Evolutionary conservation across 345 rosid species (phyloP), one percentile per base, ranked within the genome.

Genomic region (Eucalyptus marginata): DNA sequence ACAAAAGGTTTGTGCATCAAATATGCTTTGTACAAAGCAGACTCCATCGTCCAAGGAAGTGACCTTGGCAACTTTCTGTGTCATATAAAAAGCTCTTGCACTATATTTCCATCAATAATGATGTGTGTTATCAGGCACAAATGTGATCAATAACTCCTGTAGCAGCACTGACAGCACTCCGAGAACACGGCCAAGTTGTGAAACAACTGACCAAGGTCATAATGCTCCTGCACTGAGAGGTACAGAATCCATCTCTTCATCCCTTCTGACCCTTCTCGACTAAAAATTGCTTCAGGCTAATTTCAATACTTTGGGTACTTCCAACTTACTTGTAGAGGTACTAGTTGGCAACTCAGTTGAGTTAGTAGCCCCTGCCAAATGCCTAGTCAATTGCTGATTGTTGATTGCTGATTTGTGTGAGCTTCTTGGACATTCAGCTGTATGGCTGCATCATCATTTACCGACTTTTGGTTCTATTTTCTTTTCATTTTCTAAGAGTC

Each of bases 141-240:
- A 89, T 47, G 89, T 86, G 58, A 91, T 90, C 88, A 95, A 93
- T 90, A 95, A 95, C 90, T 92, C 91, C 59, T 94, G 95, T 89
- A 96, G 97, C 92, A 94, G 96, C 89, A 92, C 93, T 50, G 97
- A 96, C 89, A 93, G 96, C 91, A 93, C 92, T 88, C 95, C 93
- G 49, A 94, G 93, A 90, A 89, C 92, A 87, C 93, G 22, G 87
- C 58, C 91, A 51, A 88, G 40, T 66, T 90, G 89, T 46, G 95
- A 96, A 88, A 87, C 92, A 86, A 89, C 90, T 81, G 94, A 94
- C 22, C 97, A 89, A 86, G 96, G 91, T 50, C 94, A 93, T 90
- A 89, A 66, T 87, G 90, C 92, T 88, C 94, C 93, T 89, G 90
- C 94, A 88, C 89, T 94, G 90, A 93, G 99, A 93, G 98, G 98